Evolutionary conservation across 345 rosid species (phyloP), one percentile per base, ranked within the genome.

Genomic region (Zanthoxylum bungeanum): DNA sequence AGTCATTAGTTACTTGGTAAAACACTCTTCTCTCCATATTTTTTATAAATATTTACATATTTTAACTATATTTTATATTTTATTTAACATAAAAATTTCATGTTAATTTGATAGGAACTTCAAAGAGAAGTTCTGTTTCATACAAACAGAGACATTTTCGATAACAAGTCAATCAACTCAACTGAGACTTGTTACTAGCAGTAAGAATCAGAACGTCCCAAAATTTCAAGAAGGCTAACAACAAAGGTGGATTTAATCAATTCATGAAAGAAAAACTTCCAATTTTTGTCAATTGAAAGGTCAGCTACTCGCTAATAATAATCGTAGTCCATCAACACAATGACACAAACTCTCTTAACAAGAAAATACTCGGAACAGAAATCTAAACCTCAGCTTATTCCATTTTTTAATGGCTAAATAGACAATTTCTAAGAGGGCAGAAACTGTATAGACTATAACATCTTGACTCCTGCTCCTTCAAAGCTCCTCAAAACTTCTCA

Each of bases 351-450:
- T 50, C 50, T 67, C 42, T 62, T 60, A 28, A 61, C 68, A 31
- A 60, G 65, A 51, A n/a, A n/a, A 66, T 19, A 58, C 56, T 9
- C 31, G 21, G 56, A 56, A 51, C 70, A 70, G 30, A 55, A 66
- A 70, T 24, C 21, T 39, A 69, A 73, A 68, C n/a, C 65, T 60
- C 62, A 28, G 39, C 49, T 67, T 52, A 76, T 77, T 84, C 70
- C 76, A 64, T 61, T 70, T 37, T n/a, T n/a, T 49, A 68, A 68
- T 66, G 37, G 52, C 62, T 55, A 40, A 39, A 44, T 62, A 64
- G 52, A 62, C 59, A 22, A 56, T 64, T 65, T 66, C 19, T 42
- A 11, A 4, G 24, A 63, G 56, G 56, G 71, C 5, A 65, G 57
- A 63, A 53, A 62, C 71, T 25, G 62, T 39, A 24, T 25, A 2